A percentile compares a stretch with the other conserved stretches of the same genome.
phyloP scores from a whole-genome alignment of 768 basidiomycete genomes.

The Leucosporidium creatinivorum region DNA sequence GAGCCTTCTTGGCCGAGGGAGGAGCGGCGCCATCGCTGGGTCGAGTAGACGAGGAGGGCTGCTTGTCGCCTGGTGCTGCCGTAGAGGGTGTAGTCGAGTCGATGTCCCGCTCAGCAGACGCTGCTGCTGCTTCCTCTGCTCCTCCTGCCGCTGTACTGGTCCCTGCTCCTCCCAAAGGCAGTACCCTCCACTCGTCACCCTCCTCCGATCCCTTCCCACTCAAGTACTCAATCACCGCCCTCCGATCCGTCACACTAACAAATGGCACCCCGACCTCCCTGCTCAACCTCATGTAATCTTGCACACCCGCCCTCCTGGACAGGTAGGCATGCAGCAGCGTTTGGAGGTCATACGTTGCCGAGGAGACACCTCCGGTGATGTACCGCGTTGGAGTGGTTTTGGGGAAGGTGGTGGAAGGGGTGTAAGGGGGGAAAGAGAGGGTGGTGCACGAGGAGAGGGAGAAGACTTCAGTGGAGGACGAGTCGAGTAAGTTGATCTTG shows the following conservation, averaged over 20 bases:
- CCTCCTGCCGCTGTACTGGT: too few relatives aligned
- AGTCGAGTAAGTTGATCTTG: constrained; percentile 36
- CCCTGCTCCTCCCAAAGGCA: constrained; percentile 38
- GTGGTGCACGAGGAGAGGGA: constrained; percentile 56
- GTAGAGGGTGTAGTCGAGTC: too few relatives aligned
- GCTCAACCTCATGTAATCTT: constrained; percentile 82
- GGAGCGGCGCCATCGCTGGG: constrained; percentile 27
- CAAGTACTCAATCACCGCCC: constrained; percentile 77
- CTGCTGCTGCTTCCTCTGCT: constrained; percentile 42
- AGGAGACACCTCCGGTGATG: constrained; percentile 48
- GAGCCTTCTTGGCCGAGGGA: constrained; percentile 57
- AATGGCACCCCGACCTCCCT: constrained; percentile 66
- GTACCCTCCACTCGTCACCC: constrained; percentile 45
- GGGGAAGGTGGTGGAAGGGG: constrained; percentile 45
- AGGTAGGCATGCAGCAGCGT: constrained; percentile 81
- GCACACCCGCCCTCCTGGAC: constrained; percentile 61
- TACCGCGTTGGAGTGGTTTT: constrained; percentile 70
- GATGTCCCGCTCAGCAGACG: background rate
- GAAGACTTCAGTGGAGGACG: constrained; percentile 44
- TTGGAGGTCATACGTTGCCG: constrained; percentile 61
- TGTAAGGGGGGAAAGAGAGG: constrained; percentile 51
- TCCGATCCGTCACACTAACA: constrained; percentile 81
- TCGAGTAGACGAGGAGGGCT: constrained; percentile 6
- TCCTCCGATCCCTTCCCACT: constrained; percentile 53
- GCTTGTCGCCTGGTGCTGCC: constrained; percentile 1